phyloP scores from a whole-genome alignment of 192 early-diverging fungal genomes.

The Backusella psychrophila region DNA sequence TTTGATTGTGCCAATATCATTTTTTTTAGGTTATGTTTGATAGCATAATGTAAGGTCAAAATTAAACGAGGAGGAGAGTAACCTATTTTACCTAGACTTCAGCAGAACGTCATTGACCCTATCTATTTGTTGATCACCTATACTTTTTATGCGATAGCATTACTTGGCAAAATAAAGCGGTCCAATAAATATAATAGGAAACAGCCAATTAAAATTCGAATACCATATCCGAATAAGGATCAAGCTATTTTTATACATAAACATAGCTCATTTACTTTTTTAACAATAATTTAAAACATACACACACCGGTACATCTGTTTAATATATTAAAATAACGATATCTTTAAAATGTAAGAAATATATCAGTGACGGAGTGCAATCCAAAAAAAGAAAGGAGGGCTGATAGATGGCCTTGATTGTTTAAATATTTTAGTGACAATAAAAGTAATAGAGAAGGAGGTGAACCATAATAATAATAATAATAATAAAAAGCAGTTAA shows the following conservation, averaged over 20 bases:
- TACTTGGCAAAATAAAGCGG: not conserved
- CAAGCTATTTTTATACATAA: not conserved
- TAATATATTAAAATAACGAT: too few relatives aligned
- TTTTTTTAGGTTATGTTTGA: not conserved
- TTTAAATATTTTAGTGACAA: too few relatives aligned
- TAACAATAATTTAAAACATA: not conserved
- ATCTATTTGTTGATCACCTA: not conserved
- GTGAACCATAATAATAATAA: not conserved
- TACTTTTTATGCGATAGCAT: not conserved
- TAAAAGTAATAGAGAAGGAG: too few relatives aligned
- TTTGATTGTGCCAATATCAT: not conserved
- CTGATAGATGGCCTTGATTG: too few relatives aligned
- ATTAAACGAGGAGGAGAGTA: not conserved
- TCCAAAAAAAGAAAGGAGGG: too few relatives aligned
- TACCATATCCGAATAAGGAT: too few relatives aligned
- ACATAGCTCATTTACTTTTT: not conserved
- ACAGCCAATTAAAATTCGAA: not conserved
- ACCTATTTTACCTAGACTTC: not conserved
- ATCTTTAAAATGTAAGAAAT: too few relatives aligned
- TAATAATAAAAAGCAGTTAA: not conserved
- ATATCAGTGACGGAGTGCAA: too few relatives aligned
- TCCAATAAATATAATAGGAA: not conserved
- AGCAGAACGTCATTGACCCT: not conserved
- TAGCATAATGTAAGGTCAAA: too few relatives aligned
- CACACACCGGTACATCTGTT: not conserved